Percentiles rank a stretch among this genome's conserved stretches.
These are phyloP conservation scores for Paecilomyces variotii DNA, from an alignment of 2,329 filamentous ascomycete genomes.

Conservation along the genomic window DNA sequence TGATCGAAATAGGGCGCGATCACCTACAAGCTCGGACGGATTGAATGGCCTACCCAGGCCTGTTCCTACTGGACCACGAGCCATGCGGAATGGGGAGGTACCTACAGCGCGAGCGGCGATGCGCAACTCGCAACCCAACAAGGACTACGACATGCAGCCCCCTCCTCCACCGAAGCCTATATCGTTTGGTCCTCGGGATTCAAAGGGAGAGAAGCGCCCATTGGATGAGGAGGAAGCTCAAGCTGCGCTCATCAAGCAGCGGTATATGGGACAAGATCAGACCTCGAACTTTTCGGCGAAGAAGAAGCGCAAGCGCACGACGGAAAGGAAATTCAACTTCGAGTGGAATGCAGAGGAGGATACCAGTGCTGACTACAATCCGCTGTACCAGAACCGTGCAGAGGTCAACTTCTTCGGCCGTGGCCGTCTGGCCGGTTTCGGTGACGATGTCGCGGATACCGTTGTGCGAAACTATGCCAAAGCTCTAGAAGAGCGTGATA, in stretches of 20 bases:
- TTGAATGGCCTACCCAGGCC: slow-evolving; percentile 19
- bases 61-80: slow-evolving; percentile 65
- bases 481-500: slow-evolving; percentile 66
- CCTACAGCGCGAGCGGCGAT: slow-evolving; percentile 45
- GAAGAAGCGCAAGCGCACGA: slow-evolving; percentile 89
- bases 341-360: slow-evolving; percentile 96
- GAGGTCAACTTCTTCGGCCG: slow-evolving; percentile 63
- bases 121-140: slow-evolving; percentile 35
- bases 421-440: slow-evolving; percentile 59
- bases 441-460: slow-evolving; percentile 47
- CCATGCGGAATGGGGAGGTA: slow-evolving; percentile 50
- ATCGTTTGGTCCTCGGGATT: slow-evolving; percentile 20
- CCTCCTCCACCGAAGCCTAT: slow-evolving; percentile 33
- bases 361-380: slow-evolving; percentile 75
- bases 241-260: slow-evolving; percentile 63
- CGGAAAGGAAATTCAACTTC: slow-evolving; percentile 97
- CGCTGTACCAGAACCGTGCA: slow-evolving; percentile 62
- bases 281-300: slow-evolving; percentile 89
- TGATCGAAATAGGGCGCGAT: slow-evolving; percentile 16
- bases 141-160: slow-evolving; percentile 47
- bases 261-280: slow-evolving; percentile 86
- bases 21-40: slow-evolving; percentile 10
- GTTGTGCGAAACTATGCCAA: slow-evolving; percentile 52
- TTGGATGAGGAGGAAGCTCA: slow-evolving; percentile 57
- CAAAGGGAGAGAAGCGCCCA: slow-evolving; percentile 36